Evolutionary conservation across 129 eudicot species (phyloP).

Genomic region (Helianthus tuberosus): DNA sequence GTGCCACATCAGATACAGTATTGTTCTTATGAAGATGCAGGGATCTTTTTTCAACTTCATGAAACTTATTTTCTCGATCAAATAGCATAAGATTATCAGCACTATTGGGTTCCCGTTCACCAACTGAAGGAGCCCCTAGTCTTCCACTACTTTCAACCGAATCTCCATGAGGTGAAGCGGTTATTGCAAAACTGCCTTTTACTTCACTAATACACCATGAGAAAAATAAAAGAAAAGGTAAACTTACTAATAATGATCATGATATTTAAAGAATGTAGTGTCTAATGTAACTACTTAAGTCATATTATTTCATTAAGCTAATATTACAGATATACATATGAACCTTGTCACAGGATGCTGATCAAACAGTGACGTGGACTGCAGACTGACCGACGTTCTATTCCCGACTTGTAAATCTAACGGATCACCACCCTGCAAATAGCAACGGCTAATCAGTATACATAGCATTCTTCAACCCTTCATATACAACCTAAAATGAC

Average conservation of each 20-base stretch:
- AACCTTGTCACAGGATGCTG: slow-evolving; percentile 82
- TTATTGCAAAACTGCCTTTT: slow-evolving; percentile 83
- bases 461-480: slow-evolving; percentile 2
- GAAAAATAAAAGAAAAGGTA: slow-evolving; percentile 3
- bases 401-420: slow-evolving; percentile 62
- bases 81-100: slow-evolving; percentile 94
- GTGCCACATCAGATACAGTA: slow-evolving; percentile 57
- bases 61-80: slow-evolving; percentile 69
- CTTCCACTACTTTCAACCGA: slow-evolving; percentile 95
- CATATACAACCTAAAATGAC: slow-evolving; percentile 2
- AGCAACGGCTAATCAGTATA: slow-evolving; percentile 28
- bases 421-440: slow-evolving; percentile 91
- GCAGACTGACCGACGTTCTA: slow-evolving; percentile 75
- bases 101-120: slow-evolving; percentile 91
- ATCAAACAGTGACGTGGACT: slow-evolving; percentile 83
- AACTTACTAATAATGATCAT: neutral
- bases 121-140: slow-evolving; percentile 54
- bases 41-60: slow-evolving; percentile 45
- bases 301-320: slow-evolving; percentile 1
- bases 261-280: neutral
- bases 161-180: slow-evolving; percentile 94
- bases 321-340: neutral
- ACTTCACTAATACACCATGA: slow-evolving; percentile 65
- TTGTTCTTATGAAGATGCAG: slow-evolving; percentile 46
- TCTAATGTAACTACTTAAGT: no score